phyloP scores from a whole-genome alignment of 345 rosid genomes.

The Acer saccharum region DNA sequence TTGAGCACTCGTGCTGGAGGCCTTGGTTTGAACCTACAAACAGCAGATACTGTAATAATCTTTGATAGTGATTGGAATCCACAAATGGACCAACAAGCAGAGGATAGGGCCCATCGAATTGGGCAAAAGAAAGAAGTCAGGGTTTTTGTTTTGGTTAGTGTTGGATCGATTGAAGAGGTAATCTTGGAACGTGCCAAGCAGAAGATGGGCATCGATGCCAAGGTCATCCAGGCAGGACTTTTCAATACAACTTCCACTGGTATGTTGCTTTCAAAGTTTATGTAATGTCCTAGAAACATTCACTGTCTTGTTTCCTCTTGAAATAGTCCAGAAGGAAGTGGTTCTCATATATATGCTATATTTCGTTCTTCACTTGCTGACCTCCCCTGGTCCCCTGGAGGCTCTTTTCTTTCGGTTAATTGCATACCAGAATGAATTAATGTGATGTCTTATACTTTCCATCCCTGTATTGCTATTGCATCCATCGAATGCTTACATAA shows the following conservation, averaged over 20 bases:
- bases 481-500: background rate
- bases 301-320: background rate
- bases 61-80: constrained; percentile 99
- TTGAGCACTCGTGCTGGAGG: constrained; percentile 99
- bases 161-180: constrained; percentile 97
- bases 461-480: background rate
- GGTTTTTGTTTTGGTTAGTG: constrained; percentile 97
- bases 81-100: constrained; percentile 99
- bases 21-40: constrained; percentile 95
- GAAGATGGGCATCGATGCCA: constrained; percentile 99
- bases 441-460: constrained; percentile 14
- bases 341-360: background rate
- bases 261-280: constrained; percentile 30
- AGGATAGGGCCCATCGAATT: constrained; percentile 99
- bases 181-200: constrained; percentile 99
- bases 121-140: constrained; percentile 99
- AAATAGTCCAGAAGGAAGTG: background rate
- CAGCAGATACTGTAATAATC: constrained; percentile 94
- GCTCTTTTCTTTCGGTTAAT: constrained; percentile 2
- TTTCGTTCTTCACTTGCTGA: background rate
- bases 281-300: constrained; percentile 13
- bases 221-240: constrained; percentile 99
- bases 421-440: constrained; percentile 11
- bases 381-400: no score
- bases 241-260: constrained; percentile 99